Evolutionary conservation across 805 yeast species (phyloP).

Genomic region (Suhomyces tanzawaensis): DNA sequence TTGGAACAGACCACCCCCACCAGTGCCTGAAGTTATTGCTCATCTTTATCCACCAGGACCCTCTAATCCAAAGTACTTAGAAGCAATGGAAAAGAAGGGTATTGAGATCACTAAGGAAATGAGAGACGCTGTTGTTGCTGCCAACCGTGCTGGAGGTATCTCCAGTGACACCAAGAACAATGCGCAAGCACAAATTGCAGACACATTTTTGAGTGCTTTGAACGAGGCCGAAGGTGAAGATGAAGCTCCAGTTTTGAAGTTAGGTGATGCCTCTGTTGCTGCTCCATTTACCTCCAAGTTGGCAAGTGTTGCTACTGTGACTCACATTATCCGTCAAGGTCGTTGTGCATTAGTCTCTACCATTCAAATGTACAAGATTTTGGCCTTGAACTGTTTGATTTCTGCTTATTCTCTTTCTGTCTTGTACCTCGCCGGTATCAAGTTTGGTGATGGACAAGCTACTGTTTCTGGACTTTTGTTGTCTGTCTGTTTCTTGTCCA

Average conservation of each 20-base stretch:
- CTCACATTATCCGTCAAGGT: conserved; percentile 94
- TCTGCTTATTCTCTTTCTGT: conserved; percentile 95
- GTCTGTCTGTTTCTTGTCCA: conserved; percentile 91
- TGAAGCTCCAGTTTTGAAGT: conserved; percentile 89
- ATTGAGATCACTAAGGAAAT: conserved; percentile 74
- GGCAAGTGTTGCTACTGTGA: conserved; percentile 87
- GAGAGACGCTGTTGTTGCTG: conserved; percentile 55
- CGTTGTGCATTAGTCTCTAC: conserved; percentile 97
- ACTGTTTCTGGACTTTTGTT: conserved; percentile 91
- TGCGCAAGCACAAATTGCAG: conserved; percentile 44
- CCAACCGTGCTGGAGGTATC: conserved; percentile 34
- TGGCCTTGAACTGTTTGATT: conserved; percentile 94
- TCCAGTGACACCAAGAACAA: conserved; percentile 22
- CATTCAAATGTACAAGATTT: conserved; percentile 97
- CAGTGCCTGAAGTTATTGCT: conserved; percentile 83
- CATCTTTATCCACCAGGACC: conserved; percentile 97
- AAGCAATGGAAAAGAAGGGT: conserved; percentile 83
- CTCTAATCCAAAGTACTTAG: conserved; percentile 79
- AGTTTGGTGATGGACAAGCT: conserved; percentile 98
- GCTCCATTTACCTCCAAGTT: conserved; percentile 97
- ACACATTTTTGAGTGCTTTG: conserved; percentile 55
- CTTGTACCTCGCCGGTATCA: conserved; percentile 93
- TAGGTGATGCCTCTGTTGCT: conserved; percentile 98
- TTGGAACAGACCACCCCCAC: conserved; percentile 84
- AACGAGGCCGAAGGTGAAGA: conserved; percentile 61